These are phyloP conservation scores for Corylus avellana DNA, from an alignment of 306 rosid genomes.

Conservation along the genomic window DNA sequence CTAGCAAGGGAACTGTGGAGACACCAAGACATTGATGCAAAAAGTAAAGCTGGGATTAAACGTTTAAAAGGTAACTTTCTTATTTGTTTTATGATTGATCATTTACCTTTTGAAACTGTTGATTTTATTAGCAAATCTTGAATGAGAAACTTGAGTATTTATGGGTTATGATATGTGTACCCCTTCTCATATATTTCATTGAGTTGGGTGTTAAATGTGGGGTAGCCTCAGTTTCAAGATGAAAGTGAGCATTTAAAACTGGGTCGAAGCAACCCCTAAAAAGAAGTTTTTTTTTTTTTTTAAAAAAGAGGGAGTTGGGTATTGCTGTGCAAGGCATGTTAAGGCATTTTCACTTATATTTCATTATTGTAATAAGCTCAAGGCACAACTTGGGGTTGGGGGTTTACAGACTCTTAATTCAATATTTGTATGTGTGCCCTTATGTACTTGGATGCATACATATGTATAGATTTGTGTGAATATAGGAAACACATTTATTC, in stretches of 20 bases:
- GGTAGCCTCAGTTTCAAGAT: background rate
- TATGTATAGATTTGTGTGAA: background rate
- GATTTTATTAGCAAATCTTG: background rate
- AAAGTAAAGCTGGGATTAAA: slow-evolving; percentile 61
- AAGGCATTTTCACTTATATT: background rate
- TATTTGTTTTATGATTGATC: background rate
- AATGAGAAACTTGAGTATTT: background rate
- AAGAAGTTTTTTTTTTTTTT: no score
- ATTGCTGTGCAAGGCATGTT: background rate
- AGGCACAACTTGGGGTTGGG: background rate
- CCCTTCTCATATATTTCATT: background rate
- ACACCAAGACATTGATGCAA: slow-evolving; percentile 60
- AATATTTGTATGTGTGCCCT: background rate
- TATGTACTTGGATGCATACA: background rate
- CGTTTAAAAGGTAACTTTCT: slow-evolving; percentile 56
- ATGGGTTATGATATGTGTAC: background rate
- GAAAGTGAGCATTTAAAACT: background rate
- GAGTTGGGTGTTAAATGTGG: background rate
- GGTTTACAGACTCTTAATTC: background rate
- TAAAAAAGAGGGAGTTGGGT: background rate
- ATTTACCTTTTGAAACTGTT: background rate
- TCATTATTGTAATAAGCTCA: no score
- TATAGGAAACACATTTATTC: background rate
- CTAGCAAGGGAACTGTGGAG: slow-evolving; percentile 62
- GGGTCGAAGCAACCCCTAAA: no score